These are phyloP conservation scores for Diplodia mutila DNA, from an alignment of 2,329 filamentous ascomycete genomes.

Conservation along the genomic window DNA sequence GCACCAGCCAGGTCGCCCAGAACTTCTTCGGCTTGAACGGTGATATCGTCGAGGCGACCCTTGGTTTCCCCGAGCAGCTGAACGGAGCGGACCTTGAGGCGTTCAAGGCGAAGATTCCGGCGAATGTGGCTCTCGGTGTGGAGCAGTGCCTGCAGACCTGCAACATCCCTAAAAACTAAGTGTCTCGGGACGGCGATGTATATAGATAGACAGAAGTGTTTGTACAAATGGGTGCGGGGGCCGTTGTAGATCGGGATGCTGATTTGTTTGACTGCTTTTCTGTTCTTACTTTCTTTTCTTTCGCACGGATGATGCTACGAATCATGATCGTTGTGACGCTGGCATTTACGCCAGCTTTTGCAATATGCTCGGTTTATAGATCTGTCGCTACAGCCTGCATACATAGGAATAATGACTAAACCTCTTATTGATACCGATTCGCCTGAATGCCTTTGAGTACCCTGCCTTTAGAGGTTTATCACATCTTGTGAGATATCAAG, in stretches of 20 bases:
- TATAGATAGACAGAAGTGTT: not conserved
- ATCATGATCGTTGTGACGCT: not conserved
- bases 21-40: slow-evolving; percentile 47
- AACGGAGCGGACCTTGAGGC: slow-evolving; percentile 42
- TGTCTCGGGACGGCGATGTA: not conserved
- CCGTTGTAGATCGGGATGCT: not conserved
- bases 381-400: not conserved
- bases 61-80: slow-evolving; percentile 42
- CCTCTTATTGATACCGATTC: not conserved
- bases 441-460: not conserved
- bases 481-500: too few species aligned
- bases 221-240: not conserved
- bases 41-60: slow-evolving; percentile 43
- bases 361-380: not conserved
- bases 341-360: not conserved
- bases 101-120: slow-evolving; percentile 47
- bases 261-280: not conserved
- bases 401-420: not conserved
- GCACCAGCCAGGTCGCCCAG: slow-evolving; percentile 48
- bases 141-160: slow-evolving; percentile 59
- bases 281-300: too few species aligned
- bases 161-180: slow-evolving; percentile 41
- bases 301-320: not conserved
- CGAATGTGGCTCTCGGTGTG: slow-evolving; percentile 57
- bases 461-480: not conserved